Evolutionary conservation across 441 rosid species (phyloP).

Genomic region (Gossypium aridum): DNA sequence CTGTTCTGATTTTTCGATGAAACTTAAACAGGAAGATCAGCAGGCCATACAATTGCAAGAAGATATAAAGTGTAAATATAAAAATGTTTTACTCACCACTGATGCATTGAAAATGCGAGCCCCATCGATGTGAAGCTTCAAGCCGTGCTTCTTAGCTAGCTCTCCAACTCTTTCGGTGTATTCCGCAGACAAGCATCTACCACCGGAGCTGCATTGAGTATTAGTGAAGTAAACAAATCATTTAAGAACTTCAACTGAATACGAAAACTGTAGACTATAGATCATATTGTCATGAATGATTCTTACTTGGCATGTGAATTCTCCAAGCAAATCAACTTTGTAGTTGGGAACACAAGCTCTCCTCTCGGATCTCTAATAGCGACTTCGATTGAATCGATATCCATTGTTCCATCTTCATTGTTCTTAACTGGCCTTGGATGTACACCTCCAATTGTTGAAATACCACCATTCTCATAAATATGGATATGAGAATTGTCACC

Average conservation of each 20-base stretch:
- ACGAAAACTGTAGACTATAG: no score
- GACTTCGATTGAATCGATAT: slow-evolving; percentile 63
- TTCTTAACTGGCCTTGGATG: slow-evolving; percentile 81
- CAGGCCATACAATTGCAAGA: background rate
- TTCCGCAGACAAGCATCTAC: slow-evolving; percentile 69
- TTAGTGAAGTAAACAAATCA: background rate
- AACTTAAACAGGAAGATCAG: background rate
- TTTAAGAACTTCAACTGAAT: no score
- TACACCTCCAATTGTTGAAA: slow-evolving; percentile 83
- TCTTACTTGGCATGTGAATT: slow-evolving; percentile 89
- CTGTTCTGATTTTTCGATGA: background rate
- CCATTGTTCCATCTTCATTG: slow-evolving; percentile 80
- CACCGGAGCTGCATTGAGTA: slow-evolving; percentile 63
- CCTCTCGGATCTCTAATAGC: slow-evolving; percentile 67
- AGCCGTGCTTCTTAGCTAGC: slow-evolving; percentile 67
- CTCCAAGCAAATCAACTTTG: slow-evolving; percentile 92
- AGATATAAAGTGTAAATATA: background rate
- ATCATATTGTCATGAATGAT: background rate
- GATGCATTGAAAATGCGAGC: slow-evolving; percentile 95
- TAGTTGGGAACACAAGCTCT: slow-evolving; percentile 68
- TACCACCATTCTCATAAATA: slow-evolving; percentile 81
- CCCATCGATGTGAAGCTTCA: slow-evolving; percentile 94
- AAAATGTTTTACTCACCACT: slow-evolving; percentile 25
- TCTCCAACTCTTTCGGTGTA: slow-evolving; percentile 76
- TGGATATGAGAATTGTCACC: slow-evolving; percentile 83